phyloP scores from a whole-genome alignment of 164 flowering plant genomes.

The Chimonanthus praecox region DNA sequence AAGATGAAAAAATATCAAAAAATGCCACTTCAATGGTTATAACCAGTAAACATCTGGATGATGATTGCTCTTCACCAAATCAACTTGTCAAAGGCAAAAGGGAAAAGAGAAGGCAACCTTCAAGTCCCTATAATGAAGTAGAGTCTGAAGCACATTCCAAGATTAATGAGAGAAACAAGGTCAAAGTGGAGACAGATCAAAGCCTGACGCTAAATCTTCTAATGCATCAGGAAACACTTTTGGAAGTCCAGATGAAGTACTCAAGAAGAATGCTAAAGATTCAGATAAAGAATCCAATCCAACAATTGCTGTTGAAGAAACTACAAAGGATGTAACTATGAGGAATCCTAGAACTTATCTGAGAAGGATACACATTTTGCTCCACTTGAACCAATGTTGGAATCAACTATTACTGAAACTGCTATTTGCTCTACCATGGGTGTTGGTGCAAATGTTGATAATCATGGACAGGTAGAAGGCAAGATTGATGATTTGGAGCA shows the following conservation, averaged over 20 bases:
- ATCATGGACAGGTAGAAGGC: neutral
- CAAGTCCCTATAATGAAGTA: constrained; percentile 5
- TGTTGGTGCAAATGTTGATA: constrained; percentile 5
- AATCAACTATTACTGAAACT: constrained; percentile 7
- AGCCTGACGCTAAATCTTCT: too few relatives aligned
- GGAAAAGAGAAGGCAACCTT: constrained; percentile 19
- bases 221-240: too few relatives aligned
- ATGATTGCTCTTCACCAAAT: constrained; percentile 1
- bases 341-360: too few relatives aligned
- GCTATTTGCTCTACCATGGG: constrained; percentile 8
- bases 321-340: too few relatives aligned
- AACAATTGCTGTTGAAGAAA: too few relatives aligned
- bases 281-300: too few relatives aligned
- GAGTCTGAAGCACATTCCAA: constrained; percentile 11
- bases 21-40: constrained; percentile 7
- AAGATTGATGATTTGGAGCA: neutral
- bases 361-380: too few relatives aligned
- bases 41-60: constrained; percentile 10
- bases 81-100: constrained; percentile 8
- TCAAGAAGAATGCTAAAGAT: too few relatives aligned
- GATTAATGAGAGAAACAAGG: constrained; percentile 1
- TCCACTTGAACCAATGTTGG: too few relatives aligned
- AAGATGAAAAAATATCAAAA: neutral
- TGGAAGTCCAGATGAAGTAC: too few relatives aligned
- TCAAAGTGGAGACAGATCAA: too few relatives aligned